A percentile compares a stretch with the other conserved stretches of the same genome.
These are phyloP conservation scores for Umbilicaria muhlenbergii DNA, from an alignment of 495 filamentous ascomycete species.

Conservation along the genomic window DNA sequence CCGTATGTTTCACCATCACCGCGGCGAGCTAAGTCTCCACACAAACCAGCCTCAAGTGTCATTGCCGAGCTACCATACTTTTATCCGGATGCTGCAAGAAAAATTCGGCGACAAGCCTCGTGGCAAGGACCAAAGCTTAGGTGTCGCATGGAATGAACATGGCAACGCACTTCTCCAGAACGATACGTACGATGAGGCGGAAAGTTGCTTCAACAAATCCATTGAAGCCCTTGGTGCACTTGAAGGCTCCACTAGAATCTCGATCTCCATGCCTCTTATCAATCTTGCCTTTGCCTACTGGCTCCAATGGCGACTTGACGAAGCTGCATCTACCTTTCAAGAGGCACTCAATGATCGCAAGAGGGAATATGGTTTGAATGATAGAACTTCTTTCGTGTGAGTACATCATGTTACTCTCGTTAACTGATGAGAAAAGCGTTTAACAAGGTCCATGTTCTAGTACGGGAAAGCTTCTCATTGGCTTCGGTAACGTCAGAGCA, in stretches of 20 bases:
- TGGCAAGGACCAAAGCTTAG: constrained; percentile 3
- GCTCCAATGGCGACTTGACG: constrained; percentile 2
- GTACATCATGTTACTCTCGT: no score
- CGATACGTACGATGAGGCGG: constrained; percentile 4
- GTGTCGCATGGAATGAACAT: constrained; percentile 10
- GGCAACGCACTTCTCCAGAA: constrained; percentile 10
- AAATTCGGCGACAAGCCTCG: not conserved
- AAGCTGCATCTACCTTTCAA: no score
- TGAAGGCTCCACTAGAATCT: not conserved
- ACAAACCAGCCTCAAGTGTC: not conserved
- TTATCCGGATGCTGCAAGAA: constrained; percentile 14
- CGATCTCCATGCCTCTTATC: constrained; percentile 9
- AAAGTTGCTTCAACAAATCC: constrained; percentile 10
- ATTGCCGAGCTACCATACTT: constrained; percentile 9
- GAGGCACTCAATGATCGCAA: no score
- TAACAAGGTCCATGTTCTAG: no score
- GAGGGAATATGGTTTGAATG: no score
- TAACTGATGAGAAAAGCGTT: no score
- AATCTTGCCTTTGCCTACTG: constrained; percentile 14
- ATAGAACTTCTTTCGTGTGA: no score
- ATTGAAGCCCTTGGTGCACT: constrained; percentile 5
- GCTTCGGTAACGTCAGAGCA: no score
- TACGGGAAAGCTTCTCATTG: no score
- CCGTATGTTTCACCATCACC: no score
- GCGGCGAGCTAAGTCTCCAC: no score